Conservation (phyloP, 352 stramenopile species). For the Phytophthora kernoviae region DNA sequence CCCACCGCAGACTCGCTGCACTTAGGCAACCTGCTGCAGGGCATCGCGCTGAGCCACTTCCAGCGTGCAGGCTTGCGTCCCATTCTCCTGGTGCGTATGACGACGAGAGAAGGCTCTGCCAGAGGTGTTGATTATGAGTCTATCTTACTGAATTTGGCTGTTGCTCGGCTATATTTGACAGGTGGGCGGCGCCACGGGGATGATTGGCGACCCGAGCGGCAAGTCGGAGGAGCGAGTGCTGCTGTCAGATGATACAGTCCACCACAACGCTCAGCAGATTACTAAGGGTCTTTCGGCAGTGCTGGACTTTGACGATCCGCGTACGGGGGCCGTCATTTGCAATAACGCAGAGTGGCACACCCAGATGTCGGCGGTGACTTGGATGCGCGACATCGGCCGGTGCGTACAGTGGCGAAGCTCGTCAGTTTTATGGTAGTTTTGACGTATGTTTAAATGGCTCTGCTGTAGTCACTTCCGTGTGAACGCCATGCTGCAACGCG, state of each 20-base stretch:
- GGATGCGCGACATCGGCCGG: constrained; percentile 96
- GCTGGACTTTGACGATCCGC: constrained; percentile 91
- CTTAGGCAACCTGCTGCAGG: constrained; percentile 89
- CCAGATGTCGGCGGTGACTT: constrained; percentile 94
- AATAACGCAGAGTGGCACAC: constrained; percentile 99
- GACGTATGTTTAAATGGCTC: not conserved
- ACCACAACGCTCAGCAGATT: constrained; percentile 91
- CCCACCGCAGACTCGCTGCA: constrained; percentile 93
- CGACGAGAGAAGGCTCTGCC: not conserved
- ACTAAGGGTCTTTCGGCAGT: constrained; percentile 93
- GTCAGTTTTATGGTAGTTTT: not conserved
- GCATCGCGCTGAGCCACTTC: constrained; percentile 89
- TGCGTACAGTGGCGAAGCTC: constrained; percentile 18
- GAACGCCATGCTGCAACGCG: constrained; percentile 98
- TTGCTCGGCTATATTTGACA: constrained; percentile 12
- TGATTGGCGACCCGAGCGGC: constrained; percentile 98
- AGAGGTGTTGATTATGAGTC: no score
- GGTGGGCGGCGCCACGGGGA: constrained; percentile 86
- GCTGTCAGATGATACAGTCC: constrained; percentile 94
- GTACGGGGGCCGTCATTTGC: constrained; percentile 93
- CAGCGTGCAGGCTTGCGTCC: constrained; percentile 87
- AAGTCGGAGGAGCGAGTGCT: constrained; percentile 97
- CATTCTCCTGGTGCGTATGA: constrained; percentile 74
- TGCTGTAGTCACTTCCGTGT: constrained; percentile 93
- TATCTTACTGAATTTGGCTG: no score